Evolutionary conservation across 495 filamentous ascomycete genomes (phyloP), one percentile per base, ranked within the genome.

Genomic region (Tuber calosporum): DNA sequence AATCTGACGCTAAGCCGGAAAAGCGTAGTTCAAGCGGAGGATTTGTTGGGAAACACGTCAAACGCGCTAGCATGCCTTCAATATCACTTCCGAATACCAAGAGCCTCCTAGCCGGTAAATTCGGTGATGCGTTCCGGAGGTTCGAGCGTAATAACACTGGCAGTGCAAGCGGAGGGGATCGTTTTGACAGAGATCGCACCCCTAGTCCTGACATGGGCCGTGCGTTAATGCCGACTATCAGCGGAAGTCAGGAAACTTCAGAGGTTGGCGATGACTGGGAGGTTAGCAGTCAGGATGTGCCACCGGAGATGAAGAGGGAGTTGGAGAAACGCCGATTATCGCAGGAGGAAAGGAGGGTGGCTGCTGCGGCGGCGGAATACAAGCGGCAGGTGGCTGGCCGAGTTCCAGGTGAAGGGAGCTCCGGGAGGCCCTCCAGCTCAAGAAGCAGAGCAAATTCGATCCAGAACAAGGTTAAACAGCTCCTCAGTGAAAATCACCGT

Each of bases 41-140:
- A 34, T 81, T 81, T 72, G 77, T 82, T 69, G 81, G 84, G 20
- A 93, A 91, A 74, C 92, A 97, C 79, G 83, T 83, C 67, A 97
- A 97, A 80, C 90, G 93, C 43, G 86, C 90, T 34, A 96, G 92
- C 81, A 85, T 99, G 71, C 90, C 90, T 20, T 93, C 90, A 1
- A 84, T 95, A 40, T 89, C 91, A 5, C 84, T 91, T 20, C 77
- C 80, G 0, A 40, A 77, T 38, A 87, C 88, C 1, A 97, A 96
- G 82, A 92, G 87, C n/a, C 87, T 97, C 53, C 86, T 99, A 37
- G 90, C 90, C 38, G 92, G 94, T 11, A 93, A 91, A 81, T 97
- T 99, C 82, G 93, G 96, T 2, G 96, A 97, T 70, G 94, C 96
- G 5, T 98, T 99, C 85, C 91, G 94, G 75, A 88, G 92, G 7